Conservation (phyloP, 148 eudicot genomes). For the Silene latifolia region DNA sequence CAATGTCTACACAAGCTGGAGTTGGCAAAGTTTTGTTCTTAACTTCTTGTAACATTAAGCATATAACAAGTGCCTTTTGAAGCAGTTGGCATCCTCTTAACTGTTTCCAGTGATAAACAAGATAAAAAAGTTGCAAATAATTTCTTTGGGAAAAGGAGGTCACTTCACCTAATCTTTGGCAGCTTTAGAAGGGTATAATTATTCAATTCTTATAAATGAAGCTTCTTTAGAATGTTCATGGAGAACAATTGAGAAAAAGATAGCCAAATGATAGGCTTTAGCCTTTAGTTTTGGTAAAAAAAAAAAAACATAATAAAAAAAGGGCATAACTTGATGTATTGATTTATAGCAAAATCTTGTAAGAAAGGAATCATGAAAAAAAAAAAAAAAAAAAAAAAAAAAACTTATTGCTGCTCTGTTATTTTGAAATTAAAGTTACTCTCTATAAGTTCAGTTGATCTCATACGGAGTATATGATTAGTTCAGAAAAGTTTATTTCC, state of each 20-base stretch:
- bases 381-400: no score
- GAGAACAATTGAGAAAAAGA: constrained; percentile 1
- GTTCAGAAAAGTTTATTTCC: no score
- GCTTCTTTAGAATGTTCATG: constrained; percentile 11
- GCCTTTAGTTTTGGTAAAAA: no score
- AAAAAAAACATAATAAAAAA: no score
- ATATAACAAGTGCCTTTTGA: constrained; percentile 7
- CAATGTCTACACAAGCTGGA: constrained; percentile 20
- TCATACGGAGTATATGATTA: no score
- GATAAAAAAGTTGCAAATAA: background rate
- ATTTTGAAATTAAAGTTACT: no score
- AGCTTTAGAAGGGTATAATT: constrained; percentile 17
- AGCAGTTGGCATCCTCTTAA: constrained; percentile 9
- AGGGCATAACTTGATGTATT: no score
- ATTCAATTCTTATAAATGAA: constrained; percentile 18
- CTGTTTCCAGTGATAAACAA: constrained; percentile 16
- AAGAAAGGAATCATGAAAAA: no score
- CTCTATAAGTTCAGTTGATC: no score
- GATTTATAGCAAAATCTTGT: no score
- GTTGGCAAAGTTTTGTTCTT: constrained; percentile 15
- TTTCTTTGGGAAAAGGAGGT: constrained; percentile 7
- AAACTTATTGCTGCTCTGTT: no score
- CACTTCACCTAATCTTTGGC: constrained; percentile 16
- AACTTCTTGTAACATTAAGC: constrained; percentile 13
- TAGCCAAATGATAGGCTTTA: background rate